A percentile compares a stretch with the other conserved stretches of the same genome.
Evolutionary conservation across 148 eudicot genomes (phyloP).

Genomic region (Cornus kousa): DNA sequence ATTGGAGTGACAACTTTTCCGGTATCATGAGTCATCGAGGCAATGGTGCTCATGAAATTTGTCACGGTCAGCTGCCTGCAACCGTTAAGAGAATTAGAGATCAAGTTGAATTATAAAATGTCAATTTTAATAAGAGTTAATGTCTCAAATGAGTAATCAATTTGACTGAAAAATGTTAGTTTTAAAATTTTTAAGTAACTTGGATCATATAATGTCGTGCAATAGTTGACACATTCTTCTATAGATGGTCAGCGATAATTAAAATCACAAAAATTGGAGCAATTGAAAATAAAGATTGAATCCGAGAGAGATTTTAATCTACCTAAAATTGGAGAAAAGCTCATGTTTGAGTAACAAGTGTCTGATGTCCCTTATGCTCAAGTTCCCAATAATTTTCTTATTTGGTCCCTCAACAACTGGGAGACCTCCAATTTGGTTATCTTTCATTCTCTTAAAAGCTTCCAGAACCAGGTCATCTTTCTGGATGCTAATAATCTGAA

Average conservation of each 20-base stretch:
- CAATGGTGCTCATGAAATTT: slow-evolving; percentile 62
- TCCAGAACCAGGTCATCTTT: slow-evolving; percentile 69
- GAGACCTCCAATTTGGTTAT: slow-evolving; percentile 81
- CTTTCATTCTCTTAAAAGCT: slow-evolving; percentile 93
- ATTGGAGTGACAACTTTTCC: slow-evolving; percentile 52
- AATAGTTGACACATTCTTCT: no score
- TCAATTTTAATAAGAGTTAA: neutral
- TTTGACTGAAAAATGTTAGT: neutral
- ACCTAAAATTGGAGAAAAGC: slow-evolving; percentile 81
- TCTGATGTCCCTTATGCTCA: slow-evolving; percentile 87
- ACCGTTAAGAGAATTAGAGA: neutral
- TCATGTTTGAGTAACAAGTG: slow-evolving; percentile 71
- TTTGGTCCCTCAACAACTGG: slow-evolving; percentile 82
- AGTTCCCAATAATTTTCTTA: slow-evolving; percentile 70
- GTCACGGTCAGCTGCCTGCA: slow-evolving; percentile 72
- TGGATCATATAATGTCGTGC: no score
- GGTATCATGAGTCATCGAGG: slow-evolving; percentile 35
- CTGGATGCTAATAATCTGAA: slow-evolving; percentile 68
- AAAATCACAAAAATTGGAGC: neutral
- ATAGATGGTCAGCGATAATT: no score
- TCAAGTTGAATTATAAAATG: neutral
- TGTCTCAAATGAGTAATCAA: neutral
- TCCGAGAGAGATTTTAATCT: neutral
- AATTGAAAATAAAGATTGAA: neutral
- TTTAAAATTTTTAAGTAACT: no score